Conservation (phyloP, 345 rosid species). For the Eucalyptus dawsonii region DNA sequence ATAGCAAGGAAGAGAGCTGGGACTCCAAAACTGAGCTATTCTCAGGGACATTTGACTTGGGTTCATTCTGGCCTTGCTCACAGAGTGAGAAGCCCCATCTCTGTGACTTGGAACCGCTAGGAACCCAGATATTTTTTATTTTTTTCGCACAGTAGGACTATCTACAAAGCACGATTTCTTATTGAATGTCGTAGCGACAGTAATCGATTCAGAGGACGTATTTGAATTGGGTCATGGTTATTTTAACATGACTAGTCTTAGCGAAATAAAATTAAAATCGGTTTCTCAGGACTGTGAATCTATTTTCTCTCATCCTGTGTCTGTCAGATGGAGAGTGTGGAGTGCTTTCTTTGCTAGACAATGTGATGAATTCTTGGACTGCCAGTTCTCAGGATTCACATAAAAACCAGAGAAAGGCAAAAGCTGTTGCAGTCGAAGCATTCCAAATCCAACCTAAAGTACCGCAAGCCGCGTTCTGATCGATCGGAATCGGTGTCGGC, state of each 20-base stretch:
- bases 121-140: background rate
- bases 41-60: constrained; percentile 78
- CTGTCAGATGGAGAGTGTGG: background rate
- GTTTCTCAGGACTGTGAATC: background rate
- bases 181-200: background rate
- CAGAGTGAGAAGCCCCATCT: constrained; percentile 73
- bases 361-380: background rate
- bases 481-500: background rate
- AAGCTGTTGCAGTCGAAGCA: background rate
- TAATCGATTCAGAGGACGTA: background rate
- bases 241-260: background rate
- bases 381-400: background rate
- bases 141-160: background rate
- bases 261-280: background rate
- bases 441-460: background rate
- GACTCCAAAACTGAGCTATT: constrained; percentile 2
- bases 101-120: constrained; percentile 54
- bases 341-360: background rate
- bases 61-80: constrained; percentile 37
- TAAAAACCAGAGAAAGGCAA: background rate
- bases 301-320: background rate
- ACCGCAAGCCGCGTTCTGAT: background rate
- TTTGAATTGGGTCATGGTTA: background rate
- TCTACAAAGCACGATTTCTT: background rate
- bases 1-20: constrained; percentile 30